Percentiles rank a stretch among this genome's conserved stretches.
Conservation (phyloP, 164 flowering plant genomes). For the Chimonanthus praecox region DNA sequence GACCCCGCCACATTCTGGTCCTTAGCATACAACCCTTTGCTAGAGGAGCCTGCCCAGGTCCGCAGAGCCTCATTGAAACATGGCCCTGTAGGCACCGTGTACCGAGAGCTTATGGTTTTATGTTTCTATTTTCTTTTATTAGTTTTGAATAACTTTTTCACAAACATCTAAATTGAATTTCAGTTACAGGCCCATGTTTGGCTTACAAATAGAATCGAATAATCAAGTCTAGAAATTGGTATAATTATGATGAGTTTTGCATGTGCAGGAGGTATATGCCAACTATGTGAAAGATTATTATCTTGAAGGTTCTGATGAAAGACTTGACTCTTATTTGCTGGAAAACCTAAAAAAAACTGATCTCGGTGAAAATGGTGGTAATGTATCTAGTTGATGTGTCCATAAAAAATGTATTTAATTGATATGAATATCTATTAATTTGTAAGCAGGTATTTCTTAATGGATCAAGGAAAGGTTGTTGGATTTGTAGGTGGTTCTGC, state of each 20-base stretch:
- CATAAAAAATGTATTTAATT: too few species aligned
- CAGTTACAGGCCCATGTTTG: not conserved
- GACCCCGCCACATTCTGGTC: too few species aligned
- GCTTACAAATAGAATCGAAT: not conserved
- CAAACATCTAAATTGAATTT: not conserved
- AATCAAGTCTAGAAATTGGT: not conserved
- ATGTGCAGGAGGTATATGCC: constrained; percentile 77
- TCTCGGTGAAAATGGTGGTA: constrained; percentile 29
- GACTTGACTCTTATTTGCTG: constrained; percentile 58
- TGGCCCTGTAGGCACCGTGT: too few species aligned
- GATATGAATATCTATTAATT: not conserved
- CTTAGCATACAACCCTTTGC: too few species aligned
- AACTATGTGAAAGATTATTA: constrained; percentile 64
- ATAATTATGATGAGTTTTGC: constrained; percentile 2
- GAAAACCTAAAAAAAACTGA: constrained; percentile 51
- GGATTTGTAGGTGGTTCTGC: not conserved
- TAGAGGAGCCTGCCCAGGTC: too few species aligned
- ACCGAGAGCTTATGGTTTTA: not conserved
- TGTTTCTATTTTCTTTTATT: not conserved
- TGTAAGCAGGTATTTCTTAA: not conserved
- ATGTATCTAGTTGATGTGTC: not conserved
- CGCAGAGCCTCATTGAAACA: too few species aligned
- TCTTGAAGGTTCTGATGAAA: constrained; percentile 40
- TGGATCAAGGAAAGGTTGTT: not conserved
- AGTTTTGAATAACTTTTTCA: not conserved